These are phyloP conservation scores for Gastrolobium bilobum DNA, from an alignment of 306 rosid genomes.

Conservation along the genomic window DNA sequence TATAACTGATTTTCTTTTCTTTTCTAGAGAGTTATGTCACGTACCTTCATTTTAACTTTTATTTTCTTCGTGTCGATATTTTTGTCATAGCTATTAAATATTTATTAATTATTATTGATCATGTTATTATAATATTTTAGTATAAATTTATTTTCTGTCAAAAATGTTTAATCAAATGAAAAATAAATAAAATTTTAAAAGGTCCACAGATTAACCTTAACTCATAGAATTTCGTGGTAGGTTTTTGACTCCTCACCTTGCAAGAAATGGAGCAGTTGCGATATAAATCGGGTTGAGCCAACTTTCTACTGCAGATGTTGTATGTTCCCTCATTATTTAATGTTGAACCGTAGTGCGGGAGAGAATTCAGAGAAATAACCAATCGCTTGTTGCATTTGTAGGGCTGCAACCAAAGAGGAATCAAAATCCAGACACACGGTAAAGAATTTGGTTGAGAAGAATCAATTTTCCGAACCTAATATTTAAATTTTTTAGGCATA, in stretches of 20 bases:
- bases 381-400: constrained; percentile 53
- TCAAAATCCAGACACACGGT: neutral
- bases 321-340: constrained; percentile 41
- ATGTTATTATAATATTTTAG: too few relatives aligned
- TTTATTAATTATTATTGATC: too few relatives aligned
- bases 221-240: too few relatives aligned
- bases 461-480: neutral
- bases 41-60: too few relatives aligned
- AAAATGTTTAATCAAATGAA: too few relatives aligned
- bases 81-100: too few relatives aligned
- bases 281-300: constrained; percentile 48
- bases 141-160: too few relatives aligned
- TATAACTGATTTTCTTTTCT: too few relatives aligned
- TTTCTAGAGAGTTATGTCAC: too few relatives aligned
- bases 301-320: constrained; percentile 49
- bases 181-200: too few relatives aligned
- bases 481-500: constrained; percentile 6
- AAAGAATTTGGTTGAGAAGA: neutral
- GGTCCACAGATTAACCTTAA: too few relatives aligned
- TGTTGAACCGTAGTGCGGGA: constrained; percentile 36
- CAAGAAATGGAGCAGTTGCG: constrained; percentile 60
- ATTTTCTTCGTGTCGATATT: too few relatives aligned
- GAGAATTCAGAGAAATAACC: constrained; percentile 61
- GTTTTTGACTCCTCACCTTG: constrained; percentile 53
- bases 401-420: constrained; percentile 49